Evolutionary conservation across 2,329 filamentous ascomycete species (phyloP).

Genomic region (Lachnellula arida): DNA sequence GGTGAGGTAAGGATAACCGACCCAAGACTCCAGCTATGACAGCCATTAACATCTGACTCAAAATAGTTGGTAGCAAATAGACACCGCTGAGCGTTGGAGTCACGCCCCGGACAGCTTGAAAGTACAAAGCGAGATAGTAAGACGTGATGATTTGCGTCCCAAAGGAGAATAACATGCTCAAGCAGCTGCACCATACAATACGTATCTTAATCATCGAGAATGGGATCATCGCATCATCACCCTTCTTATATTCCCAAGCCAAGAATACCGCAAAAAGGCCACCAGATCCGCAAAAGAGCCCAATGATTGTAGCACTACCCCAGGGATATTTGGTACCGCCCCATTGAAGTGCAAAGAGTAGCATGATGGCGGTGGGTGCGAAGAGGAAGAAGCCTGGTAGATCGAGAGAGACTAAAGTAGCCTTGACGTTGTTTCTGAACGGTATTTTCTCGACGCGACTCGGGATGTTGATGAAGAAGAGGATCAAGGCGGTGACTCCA

Average conservation of each 20-base stretch:
- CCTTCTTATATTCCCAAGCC: conserved; percentile 24
- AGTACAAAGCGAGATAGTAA: conserved; percentile 46
- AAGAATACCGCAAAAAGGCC: conserved; percentile 21
- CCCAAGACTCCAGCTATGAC: conserved; percentile 18
- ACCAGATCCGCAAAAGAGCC: conserved; percentile 25
- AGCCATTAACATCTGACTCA: conserved; percentile 26
- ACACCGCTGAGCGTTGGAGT: conserved; percentile 36
- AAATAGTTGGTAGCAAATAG: conserved; percentile 36
- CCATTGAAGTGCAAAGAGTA: conserved; percentile 34
- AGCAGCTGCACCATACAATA: conserved; percentile 17
- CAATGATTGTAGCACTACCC: conserved; percentile 27
- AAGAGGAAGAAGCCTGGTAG: conserved; percentile 33
- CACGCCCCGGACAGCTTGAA: conserved; percentile 41
- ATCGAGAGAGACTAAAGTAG: conserved; percentile 25
- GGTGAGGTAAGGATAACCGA: not conserved
- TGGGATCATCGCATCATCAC: conserved; percentile 30
- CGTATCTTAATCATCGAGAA: conserved; percentile 21
- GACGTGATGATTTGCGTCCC: conserved; percentile 26
- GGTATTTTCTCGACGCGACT: conserved; percentile 4
- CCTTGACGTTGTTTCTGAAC: conserved; percentile 16
- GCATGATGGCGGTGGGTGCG: conserved; percentile 30
- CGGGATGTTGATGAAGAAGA: conserved; percentile 36
- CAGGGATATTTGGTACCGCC: conserved; percentile 33
- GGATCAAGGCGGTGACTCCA: conserved; percentile 28
- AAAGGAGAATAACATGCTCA: conserved; percentile 15